Base-by-base conservation (phyloP, 2,329 filamentous ascomycete species). In the Fusarium sulawesiense region DNA sequence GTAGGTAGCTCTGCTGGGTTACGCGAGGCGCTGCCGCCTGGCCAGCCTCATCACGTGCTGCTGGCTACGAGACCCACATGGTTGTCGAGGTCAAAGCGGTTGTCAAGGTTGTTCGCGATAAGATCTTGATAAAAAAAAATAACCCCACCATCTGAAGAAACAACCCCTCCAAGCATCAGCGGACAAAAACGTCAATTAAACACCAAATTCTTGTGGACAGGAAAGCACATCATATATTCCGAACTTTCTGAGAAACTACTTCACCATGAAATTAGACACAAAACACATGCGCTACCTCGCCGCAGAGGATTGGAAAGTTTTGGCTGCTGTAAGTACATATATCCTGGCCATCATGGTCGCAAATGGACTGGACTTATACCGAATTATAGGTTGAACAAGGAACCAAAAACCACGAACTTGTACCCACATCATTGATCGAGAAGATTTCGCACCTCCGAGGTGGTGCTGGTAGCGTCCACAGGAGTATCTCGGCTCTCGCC, bases 381-480 rank as follows among this genome's bases (percentile, higher is more conserved):
- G 54, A 34, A 54, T 25, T 34, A 40, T 80, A 97, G 94, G 93
- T 97, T 76, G 96, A 99, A 81, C 90, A 91, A 82, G 95, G 94
- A 77, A 97, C 92, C 81, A 94, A 93, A 80, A 98, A 98, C 82
- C 96, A 99, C 84, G 96, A 99, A 83, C 87, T 99, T 60, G 95
- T 99, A 4, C 96, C 96, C 10, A 98, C 95, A 16, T 84, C 93
- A 6, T 81, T 98, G 70, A 98, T 99, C 72, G 90, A 91, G 62
- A 92, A 93, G 77, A 87, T 97, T 27, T 90, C 95, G 9, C 92
- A 92, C 42, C 88, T 97, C 40, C 90, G 93, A 59, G 92, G 92
- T 60, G 92, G 92, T 56, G 88, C 88, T 71, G 91, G 87, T 74
- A 92, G 93, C 65, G 93, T 97, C 21, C 92, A 96, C 80, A 92